Conservation (phyloP, 768 basidiomycete species). For the Infundibulicybe gibba region DNA sequence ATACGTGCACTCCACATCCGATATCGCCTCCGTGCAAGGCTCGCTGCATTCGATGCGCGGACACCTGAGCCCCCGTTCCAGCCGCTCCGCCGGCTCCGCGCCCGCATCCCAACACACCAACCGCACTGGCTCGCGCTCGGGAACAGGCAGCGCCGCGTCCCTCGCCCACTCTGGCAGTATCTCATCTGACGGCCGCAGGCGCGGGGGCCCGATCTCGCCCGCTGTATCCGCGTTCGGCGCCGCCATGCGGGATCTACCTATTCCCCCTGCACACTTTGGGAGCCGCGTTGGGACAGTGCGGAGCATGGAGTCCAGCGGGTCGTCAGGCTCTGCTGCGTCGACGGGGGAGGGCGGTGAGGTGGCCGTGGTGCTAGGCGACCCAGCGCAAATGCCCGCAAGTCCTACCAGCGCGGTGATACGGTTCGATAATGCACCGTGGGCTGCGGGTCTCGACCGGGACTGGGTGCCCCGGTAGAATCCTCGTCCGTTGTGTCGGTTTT, state of each 20-base stretch:
- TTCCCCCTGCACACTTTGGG: background rate
- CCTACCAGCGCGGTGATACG: slow-evolving; percentile 7
- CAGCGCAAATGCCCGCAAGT: slow-evolving; percentile 2
- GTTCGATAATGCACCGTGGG: slow-evolving; percentile 33
- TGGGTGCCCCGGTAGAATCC: slow-evolving; percentile 27
- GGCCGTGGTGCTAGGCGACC: slow-evolving; percentile 17
- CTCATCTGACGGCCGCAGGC: slow-evolving; percentile 47
- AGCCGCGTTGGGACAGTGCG: background rate
- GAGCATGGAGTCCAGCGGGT: background rate
- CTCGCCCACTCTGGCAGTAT: slow-evolving; percentile 50
- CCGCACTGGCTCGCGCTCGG: slow-evolving; percentile 35
- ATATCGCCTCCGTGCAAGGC: slow-evolving; percentile 53
- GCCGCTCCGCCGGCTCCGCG: slow-evolving; percentile 50
- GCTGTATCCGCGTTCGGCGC: slow-evolving; percentile 48
- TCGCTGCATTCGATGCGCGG: slow-evolving; percentile 66
- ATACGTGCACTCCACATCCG: slow-evolving; percentile 35
- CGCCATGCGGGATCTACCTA: slow-evolving; percentile 4
- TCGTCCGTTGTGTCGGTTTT: background rate
- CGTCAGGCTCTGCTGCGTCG: background rate
- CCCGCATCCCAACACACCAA: slow-evolving; percentile 32
- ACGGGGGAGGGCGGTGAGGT: background rate
- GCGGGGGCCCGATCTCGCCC: slow-evolving; percentile 35
- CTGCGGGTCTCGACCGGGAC: slow-evolving; percentile 31
- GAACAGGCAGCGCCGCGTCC: slow-evolving; percentile 34
- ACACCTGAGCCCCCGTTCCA: slow-evolving; percentile 43